Base-by-base conservation (phyloP, 768 basidiomycete species). In the Auricularia cornea region DNA sequence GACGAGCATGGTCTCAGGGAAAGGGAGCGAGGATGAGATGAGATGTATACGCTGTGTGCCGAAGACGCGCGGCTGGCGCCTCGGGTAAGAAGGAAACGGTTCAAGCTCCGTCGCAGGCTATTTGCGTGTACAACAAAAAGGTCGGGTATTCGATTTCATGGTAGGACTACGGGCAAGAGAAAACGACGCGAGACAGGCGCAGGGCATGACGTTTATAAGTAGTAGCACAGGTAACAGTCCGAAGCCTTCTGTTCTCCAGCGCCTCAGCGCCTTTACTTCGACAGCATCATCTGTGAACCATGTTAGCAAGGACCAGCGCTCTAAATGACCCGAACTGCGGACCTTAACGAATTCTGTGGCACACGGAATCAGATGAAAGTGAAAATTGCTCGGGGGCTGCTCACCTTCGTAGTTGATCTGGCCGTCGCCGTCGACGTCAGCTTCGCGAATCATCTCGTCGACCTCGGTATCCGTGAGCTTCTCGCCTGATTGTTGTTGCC, bases 381-480 rank as follows among this genome's bases (percentile, higher is more conserved):
- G 33, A 60, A 56, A 59, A 12, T 33, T 61, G 65, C 29, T 31
- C 40, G 57, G 40, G 35, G 35, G 40, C 26, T 60, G 23, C 31
- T 63, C 59, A 88, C 89, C 89, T 2, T 90, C 86, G 72, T 90
- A 93, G 76, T 91, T 89, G 77, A 92, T 90, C 77, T 92, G 90
- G n/a, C 92, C 92, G 73, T 94, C 92, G 60, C 94, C 94, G 71
- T 97, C 92, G 60, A 92, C 82, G 72, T 97, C 94, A 63, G 94
- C 94, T 77, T 97, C 94, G 62, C 93, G 87, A 73, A 97, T 97
- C 94, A 97, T 95, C 80, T 95, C 94, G 65, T 92, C 90, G 66
- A 95, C 92, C 76, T 96, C 94, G 8, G 71, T 80, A 67, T 94
- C 92, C 14, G 90, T 82, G 63, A 94, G 79, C 75, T 93, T 94